These are phyloP conservation scores for Neurospora hispaniola DNA, from an alignment of 495 filamentous ascomycete species.

Conservation along the genomic window DNA sequence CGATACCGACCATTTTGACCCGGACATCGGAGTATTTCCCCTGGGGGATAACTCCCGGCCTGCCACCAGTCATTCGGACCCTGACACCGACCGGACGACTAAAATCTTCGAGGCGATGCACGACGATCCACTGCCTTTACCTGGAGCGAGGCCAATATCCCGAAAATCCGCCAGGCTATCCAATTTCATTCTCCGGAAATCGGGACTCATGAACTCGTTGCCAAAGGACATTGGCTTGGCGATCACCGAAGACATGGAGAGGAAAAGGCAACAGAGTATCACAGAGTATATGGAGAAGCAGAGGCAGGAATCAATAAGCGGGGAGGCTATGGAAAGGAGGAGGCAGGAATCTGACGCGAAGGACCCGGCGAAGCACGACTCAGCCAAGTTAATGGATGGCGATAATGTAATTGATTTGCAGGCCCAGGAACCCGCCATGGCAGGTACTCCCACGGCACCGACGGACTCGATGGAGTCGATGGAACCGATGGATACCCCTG, in stretches of 20 bases:
- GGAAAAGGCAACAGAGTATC: not conserved
- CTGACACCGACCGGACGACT: conserved; percentile 13
- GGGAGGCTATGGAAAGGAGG: not conserved
- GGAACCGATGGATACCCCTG: not conserved
- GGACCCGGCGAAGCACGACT: conserved; percentile 21
- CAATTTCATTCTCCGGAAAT: conserved; percentile 25
- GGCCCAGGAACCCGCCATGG: not conserved
- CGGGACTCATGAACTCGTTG: conserved; percentile 21
- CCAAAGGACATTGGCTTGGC: conserved; percentile 22
- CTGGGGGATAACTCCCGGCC: conserved; percentile 16
- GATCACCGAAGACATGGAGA: conserved; percentile 15
- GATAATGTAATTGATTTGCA: conserved; percentile 8
- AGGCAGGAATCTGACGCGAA: conserved; percentile 6
- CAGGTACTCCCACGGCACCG: not conserved
- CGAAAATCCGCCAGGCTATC: conserved; percentile 26
- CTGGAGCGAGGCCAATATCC: conserved; percentile 15
- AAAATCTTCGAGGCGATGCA: conserved; percentile 36
- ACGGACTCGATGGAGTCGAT: not conserved
- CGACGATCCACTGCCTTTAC: conserved; percentile 22
- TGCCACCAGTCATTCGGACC: conserved; percentile 21
- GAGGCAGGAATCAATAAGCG: conserved; percentile 5
- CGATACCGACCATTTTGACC: conserved; percentile 25
- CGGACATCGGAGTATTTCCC: conserved; percentile 9
- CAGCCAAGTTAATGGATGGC: conserved; percentile 19
- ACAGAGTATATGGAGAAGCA: conserved; percentile 4